A percentile compares a stretch with the other conserved stretches of the same genome.
Evolutionary conservation across 176 grass and related monocot genomes (phyloP).

Genomic region (Oryza brachyantha): DNA sequence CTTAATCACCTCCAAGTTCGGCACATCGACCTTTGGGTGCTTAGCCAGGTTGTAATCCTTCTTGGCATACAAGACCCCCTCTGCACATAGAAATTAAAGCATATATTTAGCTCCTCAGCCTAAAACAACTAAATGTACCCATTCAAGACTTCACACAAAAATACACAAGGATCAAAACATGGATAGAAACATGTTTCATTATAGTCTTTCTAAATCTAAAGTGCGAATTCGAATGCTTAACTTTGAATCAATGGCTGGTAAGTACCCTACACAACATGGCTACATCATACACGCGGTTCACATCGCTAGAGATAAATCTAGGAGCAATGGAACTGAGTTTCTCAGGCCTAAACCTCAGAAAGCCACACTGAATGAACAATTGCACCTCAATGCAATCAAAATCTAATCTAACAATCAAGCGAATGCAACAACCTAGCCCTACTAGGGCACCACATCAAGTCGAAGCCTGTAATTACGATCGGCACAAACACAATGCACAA

Average conservation of each 20-base stretch:
- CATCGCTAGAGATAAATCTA: neutral
- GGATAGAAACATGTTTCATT: neutral
- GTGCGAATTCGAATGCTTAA: too few species aligned
- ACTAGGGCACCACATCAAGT: neutral
- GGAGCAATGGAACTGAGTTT: neutral
- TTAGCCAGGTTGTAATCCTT: slow-evolving; percentile 96
- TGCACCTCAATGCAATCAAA: neutral
- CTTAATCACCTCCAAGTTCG: slow-evolving; percentile 90
- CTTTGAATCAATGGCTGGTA: too few species aligned
- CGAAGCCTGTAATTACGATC: too few species aligned
- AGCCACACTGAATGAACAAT: neutral
- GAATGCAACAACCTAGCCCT: neutral
- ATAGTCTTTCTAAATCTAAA: too few species aligned
- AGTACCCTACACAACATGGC: neutral
- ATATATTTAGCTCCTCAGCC: neutral
- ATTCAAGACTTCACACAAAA: neutral
- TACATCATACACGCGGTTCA: neutral
- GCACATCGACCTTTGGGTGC: slow-evolving; percentile 74
- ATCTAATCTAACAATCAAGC: neutral
- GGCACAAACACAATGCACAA: neutral
- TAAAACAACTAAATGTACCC: neutral
- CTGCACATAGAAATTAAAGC: slow-evolving; percentile 21
- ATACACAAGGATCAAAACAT: neutral
- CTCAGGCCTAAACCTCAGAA: neutral
- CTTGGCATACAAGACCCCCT: slow-evolving; percentile 86